Base-by-base conservation (phyloP, 2,329 filamentous ascomycete genomes). In the Pyrenophora graminea region DNA sequence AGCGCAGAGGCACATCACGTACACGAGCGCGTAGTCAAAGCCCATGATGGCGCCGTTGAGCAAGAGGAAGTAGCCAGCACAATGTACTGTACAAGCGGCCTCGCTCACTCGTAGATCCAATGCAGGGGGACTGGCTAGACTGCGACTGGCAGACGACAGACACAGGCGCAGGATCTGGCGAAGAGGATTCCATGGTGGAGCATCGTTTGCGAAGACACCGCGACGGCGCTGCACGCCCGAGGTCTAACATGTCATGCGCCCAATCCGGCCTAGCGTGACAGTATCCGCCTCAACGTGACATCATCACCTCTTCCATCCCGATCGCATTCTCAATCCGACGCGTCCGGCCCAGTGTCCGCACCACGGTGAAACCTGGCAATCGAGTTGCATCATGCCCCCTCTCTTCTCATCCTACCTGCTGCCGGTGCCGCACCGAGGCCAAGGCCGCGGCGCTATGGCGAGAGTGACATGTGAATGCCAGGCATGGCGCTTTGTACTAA, bases 11-110 rank as follows among this genome's bases (percentile, higher is more conserved):
- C 21, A 25, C 23, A 33, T 45, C 42, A 77, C 83, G 69, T 79
- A 85, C 83, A 86, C 82, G 56, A 83, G 73, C 43, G 82, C 83
- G 78, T 86, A 86, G 58, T 85, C 83, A 73, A 77, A 79, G 33
- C 81, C 82, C 82, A 85, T 85, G 52, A 54, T 62, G 69, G 40
- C 50, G 40, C 32, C 39, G 48, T 42, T 40, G 31, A 39, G 39
- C 40, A 37, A 44, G 30, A 39, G 39, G 51, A 45, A 31, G 46
- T 41, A 44, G 39, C 47, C 53, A 53, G 52, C 50, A 45, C 57
- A 44, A 53, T 31, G 48, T 48, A 34, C 59, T 31, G 48, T 48
- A 34, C 59, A 56, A 62, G 56, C 41, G 25, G 50, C 50, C 40
- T 53, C 50, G 49, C 45, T 49, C 50, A 53, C 45, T 49, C 50